phyloP scores from a whole-genome alignment of 768 basidiomycete genomes.

The Myochromella boudieri region DNA sequence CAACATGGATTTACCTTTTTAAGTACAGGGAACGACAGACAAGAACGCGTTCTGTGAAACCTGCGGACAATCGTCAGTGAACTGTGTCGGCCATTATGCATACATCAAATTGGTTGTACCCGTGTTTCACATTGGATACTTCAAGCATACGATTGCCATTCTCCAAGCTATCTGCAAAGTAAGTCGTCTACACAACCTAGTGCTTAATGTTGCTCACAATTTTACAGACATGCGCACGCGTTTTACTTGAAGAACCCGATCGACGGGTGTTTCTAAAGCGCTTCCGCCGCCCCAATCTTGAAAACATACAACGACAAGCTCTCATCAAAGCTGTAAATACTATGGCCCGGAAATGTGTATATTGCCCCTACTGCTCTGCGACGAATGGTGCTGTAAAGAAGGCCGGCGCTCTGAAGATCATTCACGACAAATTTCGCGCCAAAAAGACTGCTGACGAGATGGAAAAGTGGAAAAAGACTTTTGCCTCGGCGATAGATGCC shows the following conservation, averaged over 20 bases:
- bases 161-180: slow-evolving; percentile 98
- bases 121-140: slow-evolving; percentile 98
- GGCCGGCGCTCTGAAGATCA: slow-evolving; percentile 90
- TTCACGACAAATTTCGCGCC: slow-evolving; percentile 95
- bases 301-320: slow-evolving; percentile 86
- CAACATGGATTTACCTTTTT: background rate
- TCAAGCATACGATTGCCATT: slow-evolving; percentile 91
- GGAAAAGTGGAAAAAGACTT: slow-evolving; percentile 84
- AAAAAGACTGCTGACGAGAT: slow-evolving; percentile 90
- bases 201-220: slow-evolving; percentile 5
- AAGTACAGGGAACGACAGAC: slow-evolving; percentile 84
- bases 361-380: slow-evolving; percentile 91
- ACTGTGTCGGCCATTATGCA: slow-evolving; percentile 98
- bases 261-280: slow-evolving; percentile 80
- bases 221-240: slow-evolving; percentile 82
- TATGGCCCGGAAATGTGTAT: slow-evolving; percentile 84
- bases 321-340: slow-evolving; percentile 84
- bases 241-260: slow-evolving; percentile 85
- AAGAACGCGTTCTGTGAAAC: slow-evolving; percentile 93
- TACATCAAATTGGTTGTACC: slow-evolving; percentile 97
- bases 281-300: slow-evolving; percentile 89
- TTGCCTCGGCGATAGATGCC: slow-evolving; percentile 77
- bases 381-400: slow-evolving; percentile 98
- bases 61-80: slow-evolving; percentile 86
- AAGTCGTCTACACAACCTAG: slow-evolving; percentile 12